phyloP scores from a whole-genome alignment of 2,329 filamentous ascomycete species.

The Claviceps lovelessii region DNA sequence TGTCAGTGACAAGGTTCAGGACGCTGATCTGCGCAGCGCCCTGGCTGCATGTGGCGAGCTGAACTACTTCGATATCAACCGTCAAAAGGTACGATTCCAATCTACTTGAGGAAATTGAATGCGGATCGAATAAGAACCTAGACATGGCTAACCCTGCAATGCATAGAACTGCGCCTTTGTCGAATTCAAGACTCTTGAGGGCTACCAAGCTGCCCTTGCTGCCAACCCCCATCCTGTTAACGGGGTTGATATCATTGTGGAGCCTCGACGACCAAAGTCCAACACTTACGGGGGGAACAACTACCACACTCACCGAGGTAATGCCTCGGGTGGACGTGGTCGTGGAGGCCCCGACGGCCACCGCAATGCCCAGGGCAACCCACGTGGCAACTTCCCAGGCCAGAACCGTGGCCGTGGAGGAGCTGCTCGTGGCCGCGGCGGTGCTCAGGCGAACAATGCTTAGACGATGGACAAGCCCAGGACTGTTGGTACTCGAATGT shows the following conservation, averaged over 20 bases:
- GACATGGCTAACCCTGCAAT: neutral
- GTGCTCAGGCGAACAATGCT: constrained; percentile 38
- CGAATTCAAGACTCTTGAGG: constrained; percentile 70
- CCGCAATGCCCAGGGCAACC: constrained; percentile 43
- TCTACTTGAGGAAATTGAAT: neutral
- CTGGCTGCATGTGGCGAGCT: constrained; percentile 61
- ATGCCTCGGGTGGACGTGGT: constrained; percentile 40
- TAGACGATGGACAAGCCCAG: constrained; percentile 15
- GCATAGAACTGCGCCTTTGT: constrained; percentile 88
- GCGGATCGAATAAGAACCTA: neutral
- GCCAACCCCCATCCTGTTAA: constrained; percentile 79
- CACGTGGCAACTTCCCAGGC: constrained; percentile 58
- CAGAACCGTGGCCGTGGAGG: constrained; percentile 52
- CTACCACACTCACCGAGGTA: constrained; percentile 48
- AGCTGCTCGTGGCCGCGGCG: constrained; percentile 49
- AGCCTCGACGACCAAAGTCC: constrained; percentile 72
- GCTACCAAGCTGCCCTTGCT: constrained; percentile 67
- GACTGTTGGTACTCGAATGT: neutral
- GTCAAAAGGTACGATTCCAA: constrained; percentile 55
- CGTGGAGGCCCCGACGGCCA: constrained; percentile 50
- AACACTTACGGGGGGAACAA: constrained; percentile 56
- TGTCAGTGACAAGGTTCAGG: constrained; percentile 76
- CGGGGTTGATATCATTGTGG: constrained; percentile 69
- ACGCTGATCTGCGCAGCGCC: constrained; percentile 53
- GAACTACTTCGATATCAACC: constrained; percentile 63